phyloP scores from a whole-genome alignment of 2,329 filamentous ascomycete genomes.

The Dothiorella sarmentorum region DNA sequence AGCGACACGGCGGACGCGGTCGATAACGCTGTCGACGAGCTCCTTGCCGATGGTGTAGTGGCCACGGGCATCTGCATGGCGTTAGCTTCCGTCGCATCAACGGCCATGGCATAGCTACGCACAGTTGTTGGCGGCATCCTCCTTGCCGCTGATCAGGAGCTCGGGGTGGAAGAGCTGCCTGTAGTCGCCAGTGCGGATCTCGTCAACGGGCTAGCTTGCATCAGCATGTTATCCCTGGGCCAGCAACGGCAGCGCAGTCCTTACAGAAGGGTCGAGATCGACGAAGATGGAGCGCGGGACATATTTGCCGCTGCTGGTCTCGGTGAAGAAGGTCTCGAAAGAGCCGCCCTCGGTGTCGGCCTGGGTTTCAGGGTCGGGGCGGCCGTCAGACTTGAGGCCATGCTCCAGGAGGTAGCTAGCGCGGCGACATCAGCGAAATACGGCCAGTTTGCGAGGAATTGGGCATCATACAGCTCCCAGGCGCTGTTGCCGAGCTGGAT shows the following conservation, averaged over 20 bases:
- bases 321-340: slow-evolving; percentile 98
- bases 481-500: slow-evolving; percentile 72
- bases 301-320: slow-evolving; percentile 98
- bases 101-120: background rate
- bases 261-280: slow-evolving; percentile 98
- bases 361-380: slow-evolving; percentile 49
- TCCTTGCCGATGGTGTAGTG: slow-evolving; percentile 99
- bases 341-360: slow-evolving; percentile 88
- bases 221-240: slow-evolving; percentile 8
- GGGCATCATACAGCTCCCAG: slow-evolving; percentile 66
- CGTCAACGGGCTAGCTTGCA: slow-evolving; percentile 62
- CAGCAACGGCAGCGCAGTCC: background rate
- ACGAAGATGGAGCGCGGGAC: slow-evolving; percentile 98
- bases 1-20: slow-evolving; percentile 96
- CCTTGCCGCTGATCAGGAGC: slow-evolving; percentile 99
- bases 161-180: slow-evolving; percentile 97
- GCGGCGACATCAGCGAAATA: slow-evolving; percentile 18
- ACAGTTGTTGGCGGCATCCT: slow-evolving; percentile 97
- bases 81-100: slow-evolving; percentile 8
- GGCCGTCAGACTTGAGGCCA: slow-evolving; percentile 63
- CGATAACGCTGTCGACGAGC: slow-evolving; percentile 94
- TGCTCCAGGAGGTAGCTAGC: slow-evolving; percentile 69
- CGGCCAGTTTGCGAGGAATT: slow-evolving; percentile 18
- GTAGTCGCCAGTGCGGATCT: slow-evolving; percentile 97
- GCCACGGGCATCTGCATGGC: slow-evolving; percentile 74